A percentile compares a stretch with the other conserved stretches of the same genome.
Conservation (phyloP, 148 eudicot species). For the Silene conica region DNA sequence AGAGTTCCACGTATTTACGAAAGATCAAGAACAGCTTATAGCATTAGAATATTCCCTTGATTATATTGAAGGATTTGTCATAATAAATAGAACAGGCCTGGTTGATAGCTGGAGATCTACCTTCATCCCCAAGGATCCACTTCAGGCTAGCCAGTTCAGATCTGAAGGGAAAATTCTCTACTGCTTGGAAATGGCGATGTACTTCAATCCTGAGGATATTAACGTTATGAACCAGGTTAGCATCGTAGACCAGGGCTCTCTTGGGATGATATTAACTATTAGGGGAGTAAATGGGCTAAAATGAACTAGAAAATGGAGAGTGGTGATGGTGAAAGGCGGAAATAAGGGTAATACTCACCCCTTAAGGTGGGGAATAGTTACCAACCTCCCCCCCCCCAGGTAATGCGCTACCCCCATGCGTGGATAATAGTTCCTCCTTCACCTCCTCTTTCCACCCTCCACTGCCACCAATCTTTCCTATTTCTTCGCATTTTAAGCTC, state of each 20-base stretch:
- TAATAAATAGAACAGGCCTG: slow-evolving; percentile 78
- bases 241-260: neutral
- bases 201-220: slow-evolving; percentile 53
- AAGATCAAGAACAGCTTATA: slow-evolving; percentile 85
- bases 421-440: no score
- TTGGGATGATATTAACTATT: no score
- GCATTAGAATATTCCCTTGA: slow-evolving; percentile 58
- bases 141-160: slow-evolving; percentile 58
- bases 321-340: no score
- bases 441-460: no score
- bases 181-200: slow-evolving; percentile 90
- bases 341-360: no score
- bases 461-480: no score
- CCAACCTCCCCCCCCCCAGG: no score
- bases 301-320: no score
- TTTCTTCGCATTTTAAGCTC: no score
- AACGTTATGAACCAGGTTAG: slow-evolving; percentile 53
- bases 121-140: slow-evolving; percentile 72
- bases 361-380: no score
- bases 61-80: slow-evolving; percentile 87
- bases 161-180: slow-evolving; percentile 77
- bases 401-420: no score
- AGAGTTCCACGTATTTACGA: slow-evolving; percentile 63
- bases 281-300: no score
- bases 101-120: slow-evolving; percentile 78